phyloP scores from a whole-genome alignment of 345 rosid genomes.

The Aquilaria sinensis region DNA sequence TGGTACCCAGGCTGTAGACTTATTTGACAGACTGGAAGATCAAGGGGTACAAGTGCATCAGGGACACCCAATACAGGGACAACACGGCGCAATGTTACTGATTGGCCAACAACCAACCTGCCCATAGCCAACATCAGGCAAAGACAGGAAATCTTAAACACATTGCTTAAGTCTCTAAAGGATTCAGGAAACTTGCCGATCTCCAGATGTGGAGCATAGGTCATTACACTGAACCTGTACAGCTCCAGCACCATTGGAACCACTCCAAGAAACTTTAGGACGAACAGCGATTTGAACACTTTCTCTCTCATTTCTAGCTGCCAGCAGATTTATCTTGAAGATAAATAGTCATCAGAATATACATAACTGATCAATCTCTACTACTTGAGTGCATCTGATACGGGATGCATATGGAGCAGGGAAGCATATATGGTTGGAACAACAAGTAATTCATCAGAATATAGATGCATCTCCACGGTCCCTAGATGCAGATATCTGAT shows the following conservation, averaged over 20 bases:
- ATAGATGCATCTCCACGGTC: too few relatives aligned
- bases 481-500: too few relatives aligned
- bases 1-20: constrained; percentile 77
- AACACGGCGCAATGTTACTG: constrained; percentile 59
- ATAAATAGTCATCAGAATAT: constrained; percentile 16
- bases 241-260: constrained; percentile 56
- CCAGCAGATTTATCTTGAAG: constrained; percentile 79
- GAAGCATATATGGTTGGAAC: too few relatives aligned
- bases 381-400: too few relatives aligned
- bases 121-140: constrained; percentile 16
- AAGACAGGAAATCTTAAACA: neutral
- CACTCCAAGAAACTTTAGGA: constrained; percentile 88
- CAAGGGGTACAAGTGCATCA: constrained; percentile 96
- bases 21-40: constrained; percentile 67
- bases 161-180: constrained; percentile 8
- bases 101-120: constrained; percentile 82
- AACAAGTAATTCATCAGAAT: too few relatives aligned
- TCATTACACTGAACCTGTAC: constrained; percentile 88
- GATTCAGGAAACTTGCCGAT: constrained; percentile 51
- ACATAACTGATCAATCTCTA: neutral
- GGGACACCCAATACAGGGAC: constrained; percentile 86
- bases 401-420: too few relatives aligned
- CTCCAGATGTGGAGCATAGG: constrained; percentile 75
- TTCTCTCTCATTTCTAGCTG: constrained; percentile 96
- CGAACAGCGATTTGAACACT: constrained; percentile 91